These are phyloP conservation scores for Malus orientalis DNA, from an alignment of 306 rosid species.

Conservation along the genomic window DNA sequence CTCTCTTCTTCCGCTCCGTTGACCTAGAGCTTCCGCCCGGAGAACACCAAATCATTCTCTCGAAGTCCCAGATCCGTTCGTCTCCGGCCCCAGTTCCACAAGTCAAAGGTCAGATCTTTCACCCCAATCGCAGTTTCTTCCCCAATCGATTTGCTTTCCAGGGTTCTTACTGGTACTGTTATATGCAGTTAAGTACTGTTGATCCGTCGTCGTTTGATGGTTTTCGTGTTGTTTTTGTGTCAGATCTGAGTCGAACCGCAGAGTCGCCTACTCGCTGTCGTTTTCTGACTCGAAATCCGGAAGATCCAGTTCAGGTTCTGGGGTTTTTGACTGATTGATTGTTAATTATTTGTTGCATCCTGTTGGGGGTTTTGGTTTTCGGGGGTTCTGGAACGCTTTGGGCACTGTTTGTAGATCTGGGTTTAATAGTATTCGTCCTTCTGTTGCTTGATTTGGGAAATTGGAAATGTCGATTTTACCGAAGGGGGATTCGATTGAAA, in stretches of 20 bases:
- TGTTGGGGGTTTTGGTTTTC: neutral
- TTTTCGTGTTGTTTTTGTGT: neutral
- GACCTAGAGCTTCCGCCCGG: slow-evolving; percentile 27
- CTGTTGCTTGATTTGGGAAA: slow-evolving; percentile 18
- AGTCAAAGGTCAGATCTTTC: slow-evolving; percentile 48
- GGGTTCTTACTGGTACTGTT: slow-evolving; percentile 22
- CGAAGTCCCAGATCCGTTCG: slow-evolving; percentile 29
- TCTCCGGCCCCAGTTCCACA: neutral
- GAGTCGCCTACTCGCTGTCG: neutral
- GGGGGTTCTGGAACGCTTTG: slow-evolving; percentile 17
- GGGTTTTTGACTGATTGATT: neutral
- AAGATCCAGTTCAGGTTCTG: slow-evolving; percentile 31
- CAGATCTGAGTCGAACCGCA: slow-evolving; percentile 47
- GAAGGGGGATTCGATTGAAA: slow-evolving; percentile 69
- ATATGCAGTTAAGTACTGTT: neutral
- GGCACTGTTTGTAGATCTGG: slow-evolving; percentile 45
- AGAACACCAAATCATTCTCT: neutral
- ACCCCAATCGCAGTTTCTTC: neutral
- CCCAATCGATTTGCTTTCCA: slow-evolving; percentile 18
- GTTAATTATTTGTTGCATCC: neutral
- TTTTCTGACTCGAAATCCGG: slow-evolving; percentile 6
- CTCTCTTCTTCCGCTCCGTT: slow-evolving; percentile 30
- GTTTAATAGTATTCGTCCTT: slow-evolving; percentile 13
- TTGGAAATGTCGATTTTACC: slow-evolving; percentile 64
- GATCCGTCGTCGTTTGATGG: neutral